These are phyloP conservation scores for Pythium diclinum DNA, from an alignment of 352 stramenopile species.

Conservation along the genomic window DNA sequence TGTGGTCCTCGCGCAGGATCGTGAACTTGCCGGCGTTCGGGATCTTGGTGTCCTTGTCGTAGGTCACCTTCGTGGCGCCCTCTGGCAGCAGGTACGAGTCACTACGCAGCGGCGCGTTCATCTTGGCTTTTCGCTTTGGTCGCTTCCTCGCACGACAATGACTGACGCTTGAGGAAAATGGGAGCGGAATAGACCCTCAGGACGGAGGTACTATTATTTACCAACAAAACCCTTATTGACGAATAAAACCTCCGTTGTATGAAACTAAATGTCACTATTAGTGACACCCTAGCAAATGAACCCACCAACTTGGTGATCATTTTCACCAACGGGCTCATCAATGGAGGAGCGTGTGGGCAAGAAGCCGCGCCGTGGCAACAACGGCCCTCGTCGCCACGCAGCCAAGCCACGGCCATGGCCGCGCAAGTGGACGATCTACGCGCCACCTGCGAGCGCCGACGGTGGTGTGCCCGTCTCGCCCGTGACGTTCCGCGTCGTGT, in stretches of 20 bases:
- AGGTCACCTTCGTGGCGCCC: constrained; percentile 90
- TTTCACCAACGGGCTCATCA: not conserved
- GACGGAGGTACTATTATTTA: not conserved
- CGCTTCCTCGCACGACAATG: not conserved
- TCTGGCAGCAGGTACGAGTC: constrained; percentile 87
- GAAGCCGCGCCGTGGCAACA: not conserved
- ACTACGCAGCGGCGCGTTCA: constrained; percentile 83
- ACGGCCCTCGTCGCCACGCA: not conserved
- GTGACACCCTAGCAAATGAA: not conserved
- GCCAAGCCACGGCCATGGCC: constrained; percentile 15
- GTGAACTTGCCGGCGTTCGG: constrained; percentile 97
- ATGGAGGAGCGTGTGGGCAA: constrained; percentile 4
- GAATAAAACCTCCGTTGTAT: no score
- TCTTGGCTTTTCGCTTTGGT: constrained; percentile 21
- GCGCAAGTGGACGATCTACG: constrained; percentile 54
- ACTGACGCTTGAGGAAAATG: not conserved
- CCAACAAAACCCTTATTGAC: no score
- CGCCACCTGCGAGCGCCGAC: constrained; percentile 29
- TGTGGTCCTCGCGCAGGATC: constrained; percentile 98
- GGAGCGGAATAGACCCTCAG: not conserved
- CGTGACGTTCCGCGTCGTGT: constrained; percentile 59
- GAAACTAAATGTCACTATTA: not conserved
- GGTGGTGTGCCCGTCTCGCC: constrained; percentile 22
- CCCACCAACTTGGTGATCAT: not conserved
- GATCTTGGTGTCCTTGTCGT: constrained; percentile 96